A percentile compares a stretch with the other conserved stretches of the same genome.
Conservation (phyloP, 352 stramenopile genomes). For the Plasmopara viticola region DNA sequence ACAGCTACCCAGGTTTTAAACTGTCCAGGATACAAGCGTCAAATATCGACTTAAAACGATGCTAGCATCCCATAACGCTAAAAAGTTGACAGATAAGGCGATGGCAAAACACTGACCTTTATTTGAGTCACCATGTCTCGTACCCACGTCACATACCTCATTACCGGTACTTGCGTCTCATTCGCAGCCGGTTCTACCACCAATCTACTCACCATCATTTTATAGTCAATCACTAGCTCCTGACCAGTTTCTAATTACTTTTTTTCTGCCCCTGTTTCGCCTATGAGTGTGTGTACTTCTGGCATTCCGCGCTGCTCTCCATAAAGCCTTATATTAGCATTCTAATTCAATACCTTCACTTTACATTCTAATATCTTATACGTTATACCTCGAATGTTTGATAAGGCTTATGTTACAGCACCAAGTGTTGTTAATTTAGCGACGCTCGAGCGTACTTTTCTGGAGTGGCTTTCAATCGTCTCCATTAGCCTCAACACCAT, state of each 20-base stretch:
- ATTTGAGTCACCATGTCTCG: not conserved
- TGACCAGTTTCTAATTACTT: slow-evolving; percentile 29
- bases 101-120: not conserved
- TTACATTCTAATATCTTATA: too few relatives aligned
- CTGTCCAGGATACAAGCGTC: slow-evolving; percentile 56
- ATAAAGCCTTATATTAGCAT: too few relatives aligned
- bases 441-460: slow-evolving; percentile 20
- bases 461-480: slow-evolving; percentile 6
- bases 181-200: too few relatives aligned
- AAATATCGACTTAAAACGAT: slow-evolving; percentile 49
- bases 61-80: slow-evolving; percentile 38
- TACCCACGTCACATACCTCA: too few relatives aligned
- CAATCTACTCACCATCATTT: slow-evolving; percentile 16
- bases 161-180: slow-evolving; percentile 12
- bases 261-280: slow-evolving; percentile 20
- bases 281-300: slow-evolving; percentile 55
- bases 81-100: not conserved
- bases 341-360: too few relatives aligned
- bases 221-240: slow-evolving; percentile 33
- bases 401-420: slow-evolving; percentile 36
- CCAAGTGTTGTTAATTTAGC: slow-evolving; percentile 37
- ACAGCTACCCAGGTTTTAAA: slow-evolving; percentile 42
- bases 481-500: slow-evolving; percentile 31
- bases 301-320: slow-evolving; percentile 35
- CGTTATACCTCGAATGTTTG: slow-evolving; percentile 34